Conservation (phyloP, 495 filamentous ascomycete species). For the Podospora bellae-mahoneyi region DNA sequence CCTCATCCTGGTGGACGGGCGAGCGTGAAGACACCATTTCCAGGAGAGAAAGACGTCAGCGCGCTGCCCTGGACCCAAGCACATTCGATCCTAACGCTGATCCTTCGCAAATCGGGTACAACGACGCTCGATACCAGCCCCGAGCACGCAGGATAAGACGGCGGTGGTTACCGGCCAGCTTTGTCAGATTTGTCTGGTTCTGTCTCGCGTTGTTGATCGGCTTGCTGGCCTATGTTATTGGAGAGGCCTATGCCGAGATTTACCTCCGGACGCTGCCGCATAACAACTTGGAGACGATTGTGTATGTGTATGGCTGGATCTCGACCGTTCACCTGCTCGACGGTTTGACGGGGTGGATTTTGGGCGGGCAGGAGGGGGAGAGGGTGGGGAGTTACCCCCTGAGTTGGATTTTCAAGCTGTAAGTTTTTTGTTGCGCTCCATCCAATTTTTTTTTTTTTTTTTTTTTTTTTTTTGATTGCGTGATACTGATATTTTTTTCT, state of each 20-base stretch:
- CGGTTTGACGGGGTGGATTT: slow-evolving; percentile 58
- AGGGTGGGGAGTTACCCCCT: slow-evolving; percentile 61
- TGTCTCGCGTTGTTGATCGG: slow-evolving; percentile 57
- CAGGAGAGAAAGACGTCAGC: slow-evolving; percentile 35
- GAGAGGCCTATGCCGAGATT: slow-evolving; percentile 64
- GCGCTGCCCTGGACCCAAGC: slow-evolving; percentile 25
- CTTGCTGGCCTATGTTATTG: slow-evolving; percentile 58
- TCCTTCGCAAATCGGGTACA: slow-evolving; percentile 25
- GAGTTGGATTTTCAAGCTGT: slow-evolving; percentile 64
- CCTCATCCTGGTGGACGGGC: slow-evolving; percentile 57
- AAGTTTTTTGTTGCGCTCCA: slow-evolving; percentile 21
- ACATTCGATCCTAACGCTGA: slow-evolving; percentile 34
- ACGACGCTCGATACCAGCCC: slow-evolving; percentile 18
- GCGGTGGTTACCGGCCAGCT: slow-evolving; percentile 56
- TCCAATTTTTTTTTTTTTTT: not conserved
- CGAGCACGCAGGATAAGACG: slow-evolving; percentile 41
- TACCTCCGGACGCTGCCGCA: slow-evolving; percentile 63
- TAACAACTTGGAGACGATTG: slow-evolving; percentile 58
- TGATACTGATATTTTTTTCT: not conserved
- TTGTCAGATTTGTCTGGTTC: slow-evolving; percentile 65
- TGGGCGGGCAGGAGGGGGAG: slow-evolving; percentile 56
- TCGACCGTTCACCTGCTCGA: slow-evolving; percentile 59
- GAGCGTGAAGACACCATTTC: slow-evolving; percentile 44
- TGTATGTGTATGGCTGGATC: slow-evolving; percentile 66
- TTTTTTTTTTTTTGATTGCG: not conserved